These are phyloP conservation scores for Talaromyces sp. DNA, from an alignment of 2,329 filamentous ascomycete species.

Conservation along the genomic window DNA sequence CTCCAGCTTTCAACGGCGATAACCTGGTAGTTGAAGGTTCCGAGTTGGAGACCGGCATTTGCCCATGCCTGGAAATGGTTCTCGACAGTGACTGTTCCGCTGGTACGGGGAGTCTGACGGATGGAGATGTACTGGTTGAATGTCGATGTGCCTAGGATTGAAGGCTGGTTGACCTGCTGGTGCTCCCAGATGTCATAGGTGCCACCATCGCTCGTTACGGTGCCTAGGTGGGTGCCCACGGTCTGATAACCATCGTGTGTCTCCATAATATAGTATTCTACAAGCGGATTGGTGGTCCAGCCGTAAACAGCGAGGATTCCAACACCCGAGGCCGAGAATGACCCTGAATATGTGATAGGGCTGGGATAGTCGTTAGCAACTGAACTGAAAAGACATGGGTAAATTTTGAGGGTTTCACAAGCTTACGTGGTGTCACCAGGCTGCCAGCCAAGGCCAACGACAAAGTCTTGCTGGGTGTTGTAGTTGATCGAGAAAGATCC, in stretches of 20 bases:
- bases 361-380: not conserved
- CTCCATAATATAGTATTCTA: conserved; percentile 40
- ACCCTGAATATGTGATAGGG: conserved; percentile 28
- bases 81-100: conserved; percentile 36
- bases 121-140: conserved; percentile 29
- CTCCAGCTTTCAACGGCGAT: conserved; percentile 37
- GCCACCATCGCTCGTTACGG: conserved; percentile 35
- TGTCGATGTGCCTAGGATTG: conserved; percentile 39
- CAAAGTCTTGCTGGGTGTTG: conserved; percentile 12
- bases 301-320: conserved; percentile 40
- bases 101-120: conserved; percentile 32
- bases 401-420: too few relatives aligned
- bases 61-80: conserved; percentile 41
- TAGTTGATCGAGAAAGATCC: conserved; percentile 15
- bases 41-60: conserved; percentile 30
- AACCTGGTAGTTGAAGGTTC: conserved; percentile 41
- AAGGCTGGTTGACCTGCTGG: conserved; percentile 38
- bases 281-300: conserved; percentile 37
- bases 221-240: conserved; percentile 31
- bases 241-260: conserved; percentile 31
- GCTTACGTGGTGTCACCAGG: conserved; percentile 5
- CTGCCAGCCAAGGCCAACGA: conserved; percentile 14
- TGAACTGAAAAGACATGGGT: too few relatives aligned
- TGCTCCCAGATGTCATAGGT: conserved; percentile 39
- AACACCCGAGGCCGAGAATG: conserved; percentile 29